Conservation (phyloP, 176 grass and related monocot species). For the Phoenix dactylifera region DNA sequence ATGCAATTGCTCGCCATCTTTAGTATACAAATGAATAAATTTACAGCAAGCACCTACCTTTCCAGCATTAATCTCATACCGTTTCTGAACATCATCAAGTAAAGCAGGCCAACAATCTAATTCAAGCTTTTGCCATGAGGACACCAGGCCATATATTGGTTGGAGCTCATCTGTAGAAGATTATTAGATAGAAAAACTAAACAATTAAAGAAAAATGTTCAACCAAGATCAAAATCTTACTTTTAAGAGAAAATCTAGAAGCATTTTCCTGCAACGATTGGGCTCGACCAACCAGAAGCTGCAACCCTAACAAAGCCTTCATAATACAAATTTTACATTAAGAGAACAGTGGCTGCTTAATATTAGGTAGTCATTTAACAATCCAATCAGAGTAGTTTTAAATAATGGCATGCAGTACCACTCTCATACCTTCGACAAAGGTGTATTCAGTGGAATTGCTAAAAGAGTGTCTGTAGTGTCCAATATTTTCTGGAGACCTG, state of each 20-base stretch:
- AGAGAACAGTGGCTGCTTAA: no score
- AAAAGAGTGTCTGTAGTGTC: conserved; percentile 61
- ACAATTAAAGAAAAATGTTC: neutral
- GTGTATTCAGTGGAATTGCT: conserved; percentile 39
- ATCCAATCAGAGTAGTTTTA: neutral
- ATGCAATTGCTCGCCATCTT: no score
- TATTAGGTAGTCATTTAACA: no score
- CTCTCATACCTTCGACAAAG: conserved; percentile 59
- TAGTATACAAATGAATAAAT: no score
- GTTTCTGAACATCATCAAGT: conserved; percentile 48
- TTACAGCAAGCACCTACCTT: conserved; percentile 32
- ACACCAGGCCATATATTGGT: conserved; percentile 59
- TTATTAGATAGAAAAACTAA: neutral
- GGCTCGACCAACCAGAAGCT: conserved; percentile 58
- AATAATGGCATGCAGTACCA: neutral
- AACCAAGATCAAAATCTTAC: conserved; percentile 22
- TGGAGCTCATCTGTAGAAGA: conserved; percentile 48
- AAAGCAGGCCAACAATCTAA: conserved; percentile 73
- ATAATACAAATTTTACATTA: conserved; percentile 8
- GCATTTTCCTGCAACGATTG: conserved; percentile 87
- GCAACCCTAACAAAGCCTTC: conserved; percentile 79
- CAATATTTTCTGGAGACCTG: conserved; percentile 64
- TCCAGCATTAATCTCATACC: conserved; percentile 58
- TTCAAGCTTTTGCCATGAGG: conserved; percentile 84
- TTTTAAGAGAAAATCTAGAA: conserved; percentile 59